Percentiles rank a stretch among this genome's conserved stretches.
Evolutionary conservation across 1,284 basidiomycete genomes (phyloP).

Genomic region (Pterula multifida): DNA sequence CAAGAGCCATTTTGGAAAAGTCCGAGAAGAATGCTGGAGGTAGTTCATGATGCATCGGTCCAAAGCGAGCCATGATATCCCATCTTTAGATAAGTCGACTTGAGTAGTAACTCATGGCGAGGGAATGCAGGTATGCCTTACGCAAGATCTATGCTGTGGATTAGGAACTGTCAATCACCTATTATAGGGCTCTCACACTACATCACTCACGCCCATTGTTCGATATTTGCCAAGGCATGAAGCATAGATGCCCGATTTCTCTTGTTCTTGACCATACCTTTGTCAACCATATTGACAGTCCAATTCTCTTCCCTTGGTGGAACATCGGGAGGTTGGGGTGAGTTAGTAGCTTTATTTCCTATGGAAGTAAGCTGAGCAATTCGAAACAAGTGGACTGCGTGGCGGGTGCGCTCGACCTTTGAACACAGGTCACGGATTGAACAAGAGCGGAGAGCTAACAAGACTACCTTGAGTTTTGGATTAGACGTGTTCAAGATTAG

Average conservation of each 20-base stretch:
- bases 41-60: constrained; percentile 43
- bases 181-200: too few species aligned
- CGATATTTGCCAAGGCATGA: constrained; percentile 80
- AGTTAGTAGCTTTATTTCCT: constrained; percentile 39
- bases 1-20: constrained; percentile 72
- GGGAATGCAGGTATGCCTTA: constrained; percentile 20
- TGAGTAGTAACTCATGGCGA: too few species aligned
- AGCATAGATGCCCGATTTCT: constrained; percentile 69
- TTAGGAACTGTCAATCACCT: constrained; percentile 3
- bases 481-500: constrained; percentile 63
- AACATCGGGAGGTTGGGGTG: constrained; percentile 50
- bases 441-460: too few species aligned
- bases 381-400: constrained; percentile 59
- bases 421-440: constrained; percentile 4
- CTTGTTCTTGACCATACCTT: constrained; percentile 47
- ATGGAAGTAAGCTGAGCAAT: constrained; percentile 58
- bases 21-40: constrained; percentile 71
- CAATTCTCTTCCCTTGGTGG: constrained; percentile 54
- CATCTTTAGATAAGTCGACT: constrained; percentile 36
- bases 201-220: constrained; percentile 79
- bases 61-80: constrained; percentile 79
- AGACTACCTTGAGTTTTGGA: constrained; percentile 61
- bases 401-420: constrained; percentile 55
- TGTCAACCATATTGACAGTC: constrained; percentile 44
- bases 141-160: constrained; percentile 62